phyloP scores from a whole-genome alignment of 2,329 filamentous ascomycete genomes.

The Colletotrichum eleusines region DNA sequence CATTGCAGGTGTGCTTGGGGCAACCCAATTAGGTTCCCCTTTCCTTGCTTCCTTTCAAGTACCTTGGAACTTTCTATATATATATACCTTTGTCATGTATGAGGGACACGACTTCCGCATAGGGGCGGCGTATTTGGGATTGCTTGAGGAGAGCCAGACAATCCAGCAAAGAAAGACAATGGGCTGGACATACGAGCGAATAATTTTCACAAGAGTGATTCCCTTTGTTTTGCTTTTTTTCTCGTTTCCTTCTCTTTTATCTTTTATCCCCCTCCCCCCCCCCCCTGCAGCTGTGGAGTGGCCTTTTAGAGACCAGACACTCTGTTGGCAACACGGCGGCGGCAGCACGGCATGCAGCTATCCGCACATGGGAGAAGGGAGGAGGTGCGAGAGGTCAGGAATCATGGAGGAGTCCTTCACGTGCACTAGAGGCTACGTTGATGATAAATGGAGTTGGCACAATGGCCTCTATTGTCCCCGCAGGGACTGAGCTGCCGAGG shows the following conservation, averaged over 20 bases:
- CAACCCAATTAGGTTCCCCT: conserved; percentile 18
- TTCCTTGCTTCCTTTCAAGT: conserved; percentile 40
- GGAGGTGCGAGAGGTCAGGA: neutral
- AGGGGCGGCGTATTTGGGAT: conserved; percentile 40
- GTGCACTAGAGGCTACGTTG: conserved; percentile 34
- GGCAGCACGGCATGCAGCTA: conserved; percentile 3
- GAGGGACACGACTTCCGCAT: conserved; percentile 42
- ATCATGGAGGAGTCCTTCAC: conserved; percentile 30
- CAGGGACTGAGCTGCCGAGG: conserved; percentile 13
- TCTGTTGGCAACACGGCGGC: conserved; percentile 6
- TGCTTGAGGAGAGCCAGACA: conserved; percentile 31
- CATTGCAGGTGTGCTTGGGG: neutral
- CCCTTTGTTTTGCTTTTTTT: conserved; percentile 28
- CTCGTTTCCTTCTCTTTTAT: neutral
- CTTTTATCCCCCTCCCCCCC: neutral
- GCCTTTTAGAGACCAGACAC: conserved; percentile 3
- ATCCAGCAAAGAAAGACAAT: conserved; percentile 25
- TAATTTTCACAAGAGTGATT: conserved; percentile 40
- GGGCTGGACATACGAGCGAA: conserved; percentile 40
- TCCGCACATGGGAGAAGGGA: conserved; percentile 13
- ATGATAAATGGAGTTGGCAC: conserved; percentile 37
- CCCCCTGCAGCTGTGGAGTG: neutral
- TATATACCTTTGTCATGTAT: conserved; percentile 43
- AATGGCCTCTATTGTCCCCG: conserved; percentile 1
- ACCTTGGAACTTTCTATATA: conserved; percentile 40